These are phyloP conservation scores for Elsinoe fawcettii DNA, from an alignment of 2,329 filamentous ascomycete genomes.

Conservation along the genomic window DNA sequence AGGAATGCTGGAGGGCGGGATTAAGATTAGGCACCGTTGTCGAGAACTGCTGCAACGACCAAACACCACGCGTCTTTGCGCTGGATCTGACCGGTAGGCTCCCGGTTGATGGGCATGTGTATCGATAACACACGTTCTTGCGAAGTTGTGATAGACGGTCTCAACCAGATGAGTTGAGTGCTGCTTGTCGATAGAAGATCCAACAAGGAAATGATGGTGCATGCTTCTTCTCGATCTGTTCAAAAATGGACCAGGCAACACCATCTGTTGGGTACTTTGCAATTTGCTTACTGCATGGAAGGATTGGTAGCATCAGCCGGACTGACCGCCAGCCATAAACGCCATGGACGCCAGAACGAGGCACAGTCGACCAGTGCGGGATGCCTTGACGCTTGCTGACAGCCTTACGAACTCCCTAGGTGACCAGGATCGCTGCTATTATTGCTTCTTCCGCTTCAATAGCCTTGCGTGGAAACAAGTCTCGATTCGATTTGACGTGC, in stretches of 20 bases:
- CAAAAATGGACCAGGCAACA: too few species aligned
- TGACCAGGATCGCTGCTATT: constrained; percentile 1
- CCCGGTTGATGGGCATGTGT: not conserved
- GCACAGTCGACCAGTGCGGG: constrained; percentile 1
- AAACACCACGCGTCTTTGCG: constrained; percentile 3
- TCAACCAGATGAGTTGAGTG: not conserved
- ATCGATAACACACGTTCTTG: constrained; percentile 3
- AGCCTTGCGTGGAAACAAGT: not conserved
- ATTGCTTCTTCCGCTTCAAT: not conserved
- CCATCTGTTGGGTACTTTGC: not conserved
- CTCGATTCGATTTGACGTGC: not conserved
- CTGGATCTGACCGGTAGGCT: not conserved
- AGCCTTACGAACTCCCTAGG: not conserved
- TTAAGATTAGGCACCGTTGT: constrained; percentile 4
- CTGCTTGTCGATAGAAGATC: not conserved
- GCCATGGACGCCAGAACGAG: not conserved
- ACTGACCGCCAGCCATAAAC: not conserved
- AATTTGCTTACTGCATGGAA: not conserved
- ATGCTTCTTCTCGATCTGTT: not conserved
- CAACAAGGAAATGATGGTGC: not conserved
- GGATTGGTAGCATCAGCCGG: not conserved
- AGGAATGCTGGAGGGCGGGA: not conserved
- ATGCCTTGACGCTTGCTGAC: not conserved
- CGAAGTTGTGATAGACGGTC: constrained; percentile 1
- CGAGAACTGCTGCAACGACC: not conserved